phyloP scores from a whole-genome alignment of 2,329 filamentous ascomycete species.

The Capronia epimyces region DNA sequence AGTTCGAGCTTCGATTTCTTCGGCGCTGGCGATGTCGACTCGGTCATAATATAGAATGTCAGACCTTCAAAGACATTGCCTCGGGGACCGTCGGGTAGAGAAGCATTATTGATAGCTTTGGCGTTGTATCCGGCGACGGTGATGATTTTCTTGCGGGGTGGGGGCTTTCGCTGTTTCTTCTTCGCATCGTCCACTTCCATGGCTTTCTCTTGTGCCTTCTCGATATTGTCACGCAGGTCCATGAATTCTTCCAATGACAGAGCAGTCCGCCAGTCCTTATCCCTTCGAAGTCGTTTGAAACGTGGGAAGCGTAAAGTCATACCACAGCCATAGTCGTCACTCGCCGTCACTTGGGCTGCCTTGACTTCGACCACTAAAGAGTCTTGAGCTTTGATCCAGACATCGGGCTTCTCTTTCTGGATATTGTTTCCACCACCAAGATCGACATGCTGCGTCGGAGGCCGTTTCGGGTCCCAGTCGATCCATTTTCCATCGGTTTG shows the following conservation, averaged over 20 bases:
- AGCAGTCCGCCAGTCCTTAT: constrained; percentile 76
- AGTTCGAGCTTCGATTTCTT: constrained; percentile 75
- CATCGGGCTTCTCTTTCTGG: constrained; percentile 74
- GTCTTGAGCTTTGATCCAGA: constrained; percentile 87
- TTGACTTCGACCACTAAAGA: constrained; percentile 86
- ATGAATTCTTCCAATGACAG: constrained; percentile 73
- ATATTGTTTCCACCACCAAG: constrained; percentile 66
- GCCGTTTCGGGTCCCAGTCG: constrained; percentile 71
- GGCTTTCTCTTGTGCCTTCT: constrained; percentile 60
- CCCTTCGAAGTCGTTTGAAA: constrained; percentile 73
- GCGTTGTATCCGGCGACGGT: constrained; percentile 62
- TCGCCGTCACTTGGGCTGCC: constrained; percentile 68
- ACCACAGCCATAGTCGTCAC: constrained; percentile 70
- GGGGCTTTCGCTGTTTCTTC: constrained; percentile 57
- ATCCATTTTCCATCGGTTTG: constrained; percentile 88
- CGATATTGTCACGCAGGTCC: constrained; percentile 61
- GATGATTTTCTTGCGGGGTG: constrained; percentile 59
- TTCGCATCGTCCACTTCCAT: constrained; percentile 43
- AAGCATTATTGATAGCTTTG: constrained; percentile 31
- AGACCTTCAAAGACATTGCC: constrained; percentile 68
- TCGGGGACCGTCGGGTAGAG: constrained; percentile 14
- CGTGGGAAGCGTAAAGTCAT: constrained; percentile 85
- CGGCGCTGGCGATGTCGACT: constrained; percentile 55
- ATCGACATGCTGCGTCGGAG: constrained; percentile 72
- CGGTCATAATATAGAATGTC: constrained; percentile 76